Evolutionary conservation across 371 early-diverging fungal genomes (phyloP).

Genomic region (Zopfochytrium polystomum): DNA sequence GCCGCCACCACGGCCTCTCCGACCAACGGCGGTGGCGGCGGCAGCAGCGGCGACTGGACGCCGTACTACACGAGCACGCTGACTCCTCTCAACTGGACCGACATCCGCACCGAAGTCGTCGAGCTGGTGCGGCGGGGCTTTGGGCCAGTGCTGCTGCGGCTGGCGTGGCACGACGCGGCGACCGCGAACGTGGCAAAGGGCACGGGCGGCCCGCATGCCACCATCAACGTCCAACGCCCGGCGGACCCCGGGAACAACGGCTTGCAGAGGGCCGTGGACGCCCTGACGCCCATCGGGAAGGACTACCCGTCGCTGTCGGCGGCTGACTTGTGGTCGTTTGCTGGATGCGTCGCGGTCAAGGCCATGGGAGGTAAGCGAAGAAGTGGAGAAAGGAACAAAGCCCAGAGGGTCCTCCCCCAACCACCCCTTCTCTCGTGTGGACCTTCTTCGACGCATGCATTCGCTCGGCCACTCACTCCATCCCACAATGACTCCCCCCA

Average conservation of each 20-base stretch:
- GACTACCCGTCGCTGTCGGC: background rate
- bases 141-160: background rate
- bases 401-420: no score
- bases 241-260: slow-evolving; percentile 9
- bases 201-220: slow-evolving; percentile 12
- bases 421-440: no score
- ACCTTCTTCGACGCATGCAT: no score
- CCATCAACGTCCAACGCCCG: background rate
- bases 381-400: no score
- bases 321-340: slow-evolving; percentile 12
- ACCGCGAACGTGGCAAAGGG: background rate
- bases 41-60: no score
- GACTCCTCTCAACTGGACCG: background rate
- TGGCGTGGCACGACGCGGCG: background rate
- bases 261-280: slow-evolving; percentile 11
- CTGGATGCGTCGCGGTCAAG: slow-evolving; percentile 8
- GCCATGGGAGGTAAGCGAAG: slow-evolving; percentile 13
- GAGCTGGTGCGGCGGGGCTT: background rate
- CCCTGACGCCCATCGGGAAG: background rate
- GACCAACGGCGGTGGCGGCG: no score
- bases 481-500: no score
- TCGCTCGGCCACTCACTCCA: no score
- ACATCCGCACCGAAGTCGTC: background rate
- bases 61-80: background rate
- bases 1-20: no score